Evolutionary conservation across 2,329 filamentous ascomycete species (phyloP), one percentile per base, ranked within the genome.

Genomic region (Diplodia sapinea): DNA sequence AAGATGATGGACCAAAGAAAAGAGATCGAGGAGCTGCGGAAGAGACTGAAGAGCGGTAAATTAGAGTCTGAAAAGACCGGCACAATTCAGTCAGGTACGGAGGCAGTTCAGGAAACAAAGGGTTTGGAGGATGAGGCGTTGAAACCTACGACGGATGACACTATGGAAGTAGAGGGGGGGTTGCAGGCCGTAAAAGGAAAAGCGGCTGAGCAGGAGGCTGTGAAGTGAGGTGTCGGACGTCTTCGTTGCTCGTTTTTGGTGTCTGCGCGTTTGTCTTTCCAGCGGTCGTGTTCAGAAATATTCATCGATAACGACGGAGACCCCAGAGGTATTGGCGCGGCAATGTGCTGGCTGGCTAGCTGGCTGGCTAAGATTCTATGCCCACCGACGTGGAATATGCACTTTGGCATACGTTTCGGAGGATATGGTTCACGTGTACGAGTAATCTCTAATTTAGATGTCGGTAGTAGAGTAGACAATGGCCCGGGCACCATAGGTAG

Each of bases 1-100:
- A 82, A 88, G 72, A 86, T 93, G 15, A 85, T 85, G 29, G 84
- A 85, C 67, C 87, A 90, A 17, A 91, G 92, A 73, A 84, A 84
- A 71, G 88, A 87, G 76, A 78, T 92, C 69, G 77, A 78, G 65
- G 71, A 71, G 17, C 55, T 80, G 61, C 73, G 73, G 75, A 86
- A 85, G 72, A 67, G 20, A 20, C 43, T 43, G 6, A 47, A 61
- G 36, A 26, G 47, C 12, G 40, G 64, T n/a, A 36, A 31, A 13
- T 43, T 59, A 13, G 43, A 51, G 15, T 43, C 29, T 29, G 43
- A n/a, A 9, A 51, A 59, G 64, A 50, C 47, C 5, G 43, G 15
- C 8, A 5, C 11, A 8, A 15, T 29, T 36, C n/a, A 26, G 29
- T 13, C n/a, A 11, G n/a, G 43, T 9, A 20, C 51, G 43, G 47